These are phyloP conservation scores for Vairimorpha ceranae DNA, from an alignment of 371 early-diverging fungal species.

Conservation along the genomic window DNA sequence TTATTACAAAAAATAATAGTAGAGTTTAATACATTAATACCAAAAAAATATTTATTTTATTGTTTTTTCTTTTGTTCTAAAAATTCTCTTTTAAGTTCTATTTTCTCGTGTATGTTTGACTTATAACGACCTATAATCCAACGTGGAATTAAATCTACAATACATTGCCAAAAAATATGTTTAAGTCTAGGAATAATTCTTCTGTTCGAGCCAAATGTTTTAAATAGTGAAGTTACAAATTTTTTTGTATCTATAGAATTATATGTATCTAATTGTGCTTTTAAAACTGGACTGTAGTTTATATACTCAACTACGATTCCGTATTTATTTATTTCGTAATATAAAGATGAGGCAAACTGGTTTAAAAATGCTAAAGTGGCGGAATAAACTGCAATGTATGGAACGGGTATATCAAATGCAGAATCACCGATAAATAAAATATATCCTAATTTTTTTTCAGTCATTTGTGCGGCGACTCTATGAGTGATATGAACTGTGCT, in stretches of 20 bases:
- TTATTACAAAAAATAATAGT: too few species aligned
- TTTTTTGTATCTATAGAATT: background rate
- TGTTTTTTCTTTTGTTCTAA: background rate
- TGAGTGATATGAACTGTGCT: constrained; percentile 75
- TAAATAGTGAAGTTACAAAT: constrained; percentile 69
- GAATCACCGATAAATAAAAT: constrained; percentile 86
- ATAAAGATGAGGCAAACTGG: constrained; percentile 77
- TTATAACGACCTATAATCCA: background rate
- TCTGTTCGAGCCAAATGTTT: constrained; percentile 69
- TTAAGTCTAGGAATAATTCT: constrained; percentile 72
- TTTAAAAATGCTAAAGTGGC: constrained; percentile 83
- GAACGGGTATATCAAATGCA: constrained; percentile 75
- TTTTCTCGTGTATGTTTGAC: background rate
- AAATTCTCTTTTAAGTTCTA: background rate
- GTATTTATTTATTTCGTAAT: constrained; percentile 69
- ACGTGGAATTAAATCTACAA: background rate
- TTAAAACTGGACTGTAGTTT: constrained; percentile 71
- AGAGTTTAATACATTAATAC: too few species aligned
- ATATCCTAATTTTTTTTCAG: constrained; percentile 68
- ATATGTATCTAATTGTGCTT: background rate
- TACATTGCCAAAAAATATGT: constrained; percentile 66
- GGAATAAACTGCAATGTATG: constrained; percentile 79
- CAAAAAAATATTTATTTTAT: background rate
- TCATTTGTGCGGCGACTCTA: constrained; percentile 42
- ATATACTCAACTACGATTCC: constrained; percentile 77